Base-by-base conservation (phyloP, 805 yeast genomes). In the Blastobotrys americana region DNA sequence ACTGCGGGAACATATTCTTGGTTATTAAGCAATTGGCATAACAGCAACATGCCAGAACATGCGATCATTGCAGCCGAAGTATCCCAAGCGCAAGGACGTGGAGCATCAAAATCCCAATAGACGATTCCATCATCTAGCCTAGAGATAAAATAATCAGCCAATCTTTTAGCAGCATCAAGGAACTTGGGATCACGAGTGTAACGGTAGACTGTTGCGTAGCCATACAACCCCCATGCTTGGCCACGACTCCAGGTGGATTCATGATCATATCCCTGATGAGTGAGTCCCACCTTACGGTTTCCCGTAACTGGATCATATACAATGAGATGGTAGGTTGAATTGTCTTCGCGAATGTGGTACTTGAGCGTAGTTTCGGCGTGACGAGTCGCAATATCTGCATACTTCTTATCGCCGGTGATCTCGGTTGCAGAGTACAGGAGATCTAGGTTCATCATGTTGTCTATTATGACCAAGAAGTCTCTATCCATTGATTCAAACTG, bases 141-240 rank as follows among this genome's bases (percentile, higher is more conserved):
- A 4, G 50, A 28, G 15, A 60, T 19, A 42, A 59, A 61, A 41
- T 50, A 55, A 13, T 61, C 55, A 15, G 57, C 57, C 5, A 55
- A 40, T 2, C 54, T 50, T 28, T 51, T 53, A 18, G 65, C 53
- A 4, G 57, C 58, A 10, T 58, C 56, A 34, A 60, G 51, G 49
- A 59, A 62, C 46, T 52, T 50, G 17, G 36, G 16, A 22, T 58
- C 49, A 37, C 50, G 53, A 23, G 66, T 59, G 52, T 55, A 62
- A 35, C 39, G 23, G 46, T 60, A 62, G 13, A 53, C 50, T 20
- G 52, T 55, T 5, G 59, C 57, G 45, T 43, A 62, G 1, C 66
- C 66, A 36, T 58, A 49, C 8, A 62, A 34, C 3, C 58, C 64
- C 66, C 66, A 61, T 3, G 66, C 57, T 47, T 60, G 65, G 33